Percentiles rank a stretch among this genome's conserved stretches.
phyloP scores from a whole-genome alignment of 2,329 filamentous ascomycete genomes.

The Pyrenophora tritici-repentis region DNA sequence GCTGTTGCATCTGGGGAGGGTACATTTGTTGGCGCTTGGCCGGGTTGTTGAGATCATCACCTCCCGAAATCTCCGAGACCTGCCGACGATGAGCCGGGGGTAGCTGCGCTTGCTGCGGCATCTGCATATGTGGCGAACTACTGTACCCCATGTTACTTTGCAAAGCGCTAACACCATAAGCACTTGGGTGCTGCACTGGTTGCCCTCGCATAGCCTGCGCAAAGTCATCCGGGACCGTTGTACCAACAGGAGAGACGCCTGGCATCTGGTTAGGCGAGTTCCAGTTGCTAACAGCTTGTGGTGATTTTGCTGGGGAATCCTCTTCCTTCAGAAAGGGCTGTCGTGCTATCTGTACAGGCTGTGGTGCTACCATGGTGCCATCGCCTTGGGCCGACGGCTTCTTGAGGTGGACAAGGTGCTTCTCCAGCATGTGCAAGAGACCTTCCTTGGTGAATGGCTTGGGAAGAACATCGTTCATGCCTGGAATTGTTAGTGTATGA shows the following conservation, averaged over 20 bases:
- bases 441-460: slow-evolving; percentile 94
- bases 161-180: slow-evolving; percentile 46
- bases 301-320: slow-evolving; percentile 66
- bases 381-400: slow-evolving; percentile 58
- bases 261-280: slow-evolving; percentile 65
- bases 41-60: slow-evolving; percentile 56
- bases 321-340: slow-evolving; percentile 65
- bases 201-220: slow-evolving; percentile 51
- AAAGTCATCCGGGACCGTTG: slow-evolving; percentile 54
- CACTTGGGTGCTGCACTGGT: slow-evolving; percentile 39
- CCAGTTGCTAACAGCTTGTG: slow-evolving; percentile 65
- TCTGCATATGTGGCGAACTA: slow-evolving; percentile 46
- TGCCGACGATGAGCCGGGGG: slow-evolving; percentile 56
- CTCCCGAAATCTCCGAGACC: slow-evolving; percentile 65
- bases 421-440: slow-evolving; percentile 79
- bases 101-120: slow-evolving; percentile 36
- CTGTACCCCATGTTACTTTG: slow-evolving; percentile 47
- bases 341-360: slow-evolving; percentile 56
- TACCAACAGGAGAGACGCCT: slow-evolving; percentile 61
- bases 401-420: slow-evolving; percentile 83
- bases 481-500: slow-evolving; percentile 55
- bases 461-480: slow-evolving; percentile 96
- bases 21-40: slow-evolving; percentile 66
- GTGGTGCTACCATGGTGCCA: slow-evolving; percentile 56
- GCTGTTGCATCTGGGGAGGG: slow-evolving; percentile 49